phyloP scores from a whole-genome alignment of 1,284 basidiomycete genomes.

The Tilletiaria anomala region DNA sequence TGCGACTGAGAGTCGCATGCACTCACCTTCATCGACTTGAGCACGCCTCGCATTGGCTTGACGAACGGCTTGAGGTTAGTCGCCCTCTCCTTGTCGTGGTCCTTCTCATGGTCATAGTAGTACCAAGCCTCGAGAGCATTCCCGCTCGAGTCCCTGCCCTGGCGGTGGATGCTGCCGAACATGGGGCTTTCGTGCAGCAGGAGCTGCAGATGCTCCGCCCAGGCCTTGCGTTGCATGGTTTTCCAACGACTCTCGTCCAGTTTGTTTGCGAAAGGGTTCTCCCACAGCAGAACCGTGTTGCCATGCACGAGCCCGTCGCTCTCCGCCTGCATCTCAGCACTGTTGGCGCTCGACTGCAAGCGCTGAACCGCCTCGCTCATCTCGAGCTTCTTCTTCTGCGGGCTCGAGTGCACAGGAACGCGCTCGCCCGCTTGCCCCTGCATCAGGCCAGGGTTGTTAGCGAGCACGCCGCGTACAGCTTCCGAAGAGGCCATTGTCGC shows the following conservation, averaged over 20 bases:
- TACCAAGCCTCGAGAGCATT: slow-evolving; percentile 37
- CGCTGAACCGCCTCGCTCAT: slow-evolving; percentile 17
- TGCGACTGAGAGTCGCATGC: too few relatives aligned
- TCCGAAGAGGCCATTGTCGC: slow-evolving; percentile 35
- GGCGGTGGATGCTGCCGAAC: slow-evolving; percentile 36
- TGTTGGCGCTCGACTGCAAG: slow-evolving; percentile 12
- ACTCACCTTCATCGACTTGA: slow-evolving; percentile 28
- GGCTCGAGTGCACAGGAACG: neutral
- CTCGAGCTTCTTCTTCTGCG: slow-evolving; percentile 4
- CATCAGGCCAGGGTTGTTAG: slow-evolving; percentile 27
- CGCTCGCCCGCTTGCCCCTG: slow-evolving; percentile 7
- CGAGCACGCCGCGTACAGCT: slow-evolving; percentile 29
- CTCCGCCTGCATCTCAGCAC: too few relatives aligned
- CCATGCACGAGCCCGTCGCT: neutral
- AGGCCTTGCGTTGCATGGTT: slow-evolving; percentile 17
- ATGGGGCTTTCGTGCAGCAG: slow-evolving; percentile 22
- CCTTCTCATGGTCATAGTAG: slow-evolving; percentile 35
- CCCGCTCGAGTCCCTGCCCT: slow-evolving; percentile 33
- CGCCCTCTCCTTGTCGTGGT: slow-evolving; percentile 30
- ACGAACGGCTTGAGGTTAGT: slow-evolving; percentile 31
- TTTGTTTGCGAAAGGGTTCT: neutral
- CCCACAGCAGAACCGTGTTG: too few relatives aligned
- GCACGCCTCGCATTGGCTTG: slow-evolving; percentile 36
- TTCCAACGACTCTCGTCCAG: neutral
- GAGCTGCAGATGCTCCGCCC: slow-evolving; percentile 30